Conservation (phyloP, 352 stramenopile species). For the Globisporangium polare region DNA sequence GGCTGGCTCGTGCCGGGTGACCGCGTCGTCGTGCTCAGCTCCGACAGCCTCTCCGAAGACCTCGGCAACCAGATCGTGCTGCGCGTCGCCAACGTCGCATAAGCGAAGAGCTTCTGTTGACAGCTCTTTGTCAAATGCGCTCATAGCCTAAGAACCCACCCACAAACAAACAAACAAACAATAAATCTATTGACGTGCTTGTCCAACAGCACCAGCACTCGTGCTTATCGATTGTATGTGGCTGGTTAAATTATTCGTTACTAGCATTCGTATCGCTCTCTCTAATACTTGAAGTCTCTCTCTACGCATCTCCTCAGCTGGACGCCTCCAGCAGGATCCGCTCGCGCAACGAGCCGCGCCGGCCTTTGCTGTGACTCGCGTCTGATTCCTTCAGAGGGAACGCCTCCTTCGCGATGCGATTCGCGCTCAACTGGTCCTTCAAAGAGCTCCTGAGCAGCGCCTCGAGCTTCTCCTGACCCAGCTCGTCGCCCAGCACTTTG, state of each 20-base stretch:
- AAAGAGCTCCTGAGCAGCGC: slow-evolving; percentile 29
- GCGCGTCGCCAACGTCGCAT: slow-evolving; percentile 74
- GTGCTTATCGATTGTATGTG: background rate
- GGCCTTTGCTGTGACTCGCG: slow-evolving; percentile 3
- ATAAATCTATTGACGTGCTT: slow-evolving; percentile 10
- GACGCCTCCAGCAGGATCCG: slow-evolving; percentile 20
- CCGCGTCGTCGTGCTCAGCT: slow-evolving; percentile 86
- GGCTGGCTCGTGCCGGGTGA: slow-evolving; percentile 88
- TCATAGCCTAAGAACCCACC: background rate
- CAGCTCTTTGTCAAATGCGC: background rate
- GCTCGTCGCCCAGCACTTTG: slow-evolving; percentile 30
- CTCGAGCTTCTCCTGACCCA: slow-evolving; percentile 32
- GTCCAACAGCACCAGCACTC: background rate
- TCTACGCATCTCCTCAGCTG: background rate
- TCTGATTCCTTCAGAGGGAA: slow-evolving; percentile 14
- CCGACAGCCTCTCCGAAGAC: slow-evolving; percentile 75
- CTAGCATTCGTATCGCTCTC: background rate
- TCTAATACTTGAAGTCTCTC: background rate
- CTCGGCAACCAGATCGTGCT: slow-evolving; percentile 83
- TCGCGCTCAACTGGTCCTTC: slow-evolving; percentile 18
- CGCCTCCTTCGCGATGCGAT: slow-evolving; percentile 42
- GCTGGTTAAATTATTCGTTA: background rate
- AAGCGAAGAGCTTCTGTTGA: slow-evolving; percentile 16
- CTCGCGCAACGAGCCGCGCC: slow-evolving; percentile 30
- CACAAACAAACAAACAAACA: background rate